Conservation (phyloP, 352 stramenopile genomes). For the Blastocystis sp. region DNA sequence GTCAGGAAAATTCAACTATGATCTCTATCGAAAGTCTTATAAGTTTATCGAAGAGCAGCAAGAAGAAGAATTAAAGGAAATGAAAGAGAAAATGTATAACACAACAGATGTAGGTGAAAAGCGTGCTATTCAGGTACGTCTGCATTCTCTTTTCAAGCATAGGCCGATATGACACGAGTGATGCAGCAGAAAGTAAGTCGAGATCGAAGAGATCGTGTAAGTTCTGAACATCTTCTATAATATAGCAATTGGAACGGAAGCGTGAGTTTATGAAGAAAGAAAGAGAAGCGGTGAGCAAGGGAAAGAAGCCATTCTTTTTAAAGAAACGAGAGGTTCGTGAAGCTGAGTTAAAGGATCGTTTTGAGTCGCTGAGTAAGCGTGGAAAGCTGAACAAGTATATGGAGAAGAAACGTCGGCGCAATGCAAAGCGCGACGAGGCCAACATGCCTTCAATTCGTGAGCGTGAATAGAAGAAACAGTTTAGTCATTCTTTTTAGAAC, state of each 20-base stretch:
- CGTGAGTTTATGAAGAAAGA: constrained; percentile 53
- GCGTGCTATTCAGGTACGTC: not conserved
- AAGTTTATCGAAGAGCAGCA: constrained; percentile 58
- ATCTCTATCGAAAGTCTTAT: constrained; percentile 59
- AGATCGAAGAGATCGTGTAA: constrained; percentile 23
- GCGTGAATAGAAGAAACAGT: constrained; percentile 31
- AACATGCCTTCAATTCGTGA: constrained; percentile 16
- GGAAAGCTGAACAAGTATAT: constrained; percentile 58
- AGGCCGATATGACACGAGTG: constrained; percentile 49
- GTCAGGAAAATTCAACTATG: constrained; percentile 60
- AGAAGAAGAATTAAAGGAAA: constrained; percentile 32
- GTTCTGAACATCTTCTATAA: not conserved
- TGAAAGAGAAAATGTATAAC: constrained; percentile 49
- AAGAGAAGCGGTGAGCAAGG: constrained; percentile 52
- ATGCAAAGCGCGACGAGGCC: constrained; percentile 16
- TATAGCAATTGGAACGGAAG: constrained; percentile 25
- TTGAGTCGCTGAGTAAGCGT: constrained; percentile 21
- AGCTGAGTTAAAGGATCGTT: constrained; percentile 56
- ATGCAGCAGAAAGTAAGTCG: constrained; percentile 46
- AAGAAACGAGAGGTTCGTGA: constrained; percentile 48
- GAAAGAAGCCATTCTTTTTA: constrained; percentile 61
- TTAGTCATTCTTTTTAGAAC: constrained; percentile 44
- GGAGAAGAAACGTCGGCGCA: constrained; percentile 57
- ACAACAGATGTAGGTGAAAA: not conserved
- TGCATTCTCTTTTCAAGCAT: not conserved